phyloP scores from a whole-genome alignment of 345 rosid species.

The Populus euphratica region DNA sequence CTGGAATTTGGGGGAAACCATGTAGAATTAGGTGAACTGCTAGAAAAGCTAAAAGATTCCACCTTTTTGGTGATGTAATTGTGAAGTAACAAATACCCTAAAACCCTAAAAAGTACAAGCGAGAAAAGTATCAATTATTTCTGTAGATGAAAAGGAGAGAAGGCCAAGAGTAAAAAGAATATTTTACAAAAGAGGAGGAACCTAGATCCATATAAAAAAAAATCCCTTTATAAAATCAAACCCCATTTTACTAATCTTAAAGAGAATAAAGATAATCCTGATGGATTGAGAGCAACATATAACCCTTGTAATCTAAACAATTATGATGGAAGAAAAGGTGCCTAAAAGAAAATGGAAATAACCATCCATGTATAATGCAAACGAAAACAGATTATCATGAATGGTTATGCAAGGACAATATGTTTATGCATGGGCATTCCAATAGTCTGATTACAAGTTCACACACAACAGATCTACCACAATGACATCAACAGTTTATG shows the following conservation, averaged over 20 bases:
- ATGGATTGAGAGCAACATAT: slow-evolving; percentile 1
- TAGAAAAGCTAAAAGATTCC: slow-evolving; percentile 10
- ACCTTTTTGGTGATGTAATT: neutral
- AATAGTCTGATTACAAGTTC: neutral
- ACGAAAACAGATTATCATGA: neutral
- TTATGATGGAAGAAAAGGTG: neutral
- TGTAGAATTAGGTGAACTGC: neutral
- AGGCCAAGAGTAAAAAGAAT: slow-evolving; percentile 30
- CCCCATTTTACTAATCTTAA: neutral
- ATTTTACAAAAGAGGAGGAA: slow-evolving; percentile 12
- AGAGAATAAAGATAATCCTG: neutral
- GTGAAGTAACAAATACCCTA: slow-evolving; percentile 37
- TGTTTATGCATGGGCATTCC: neutral
- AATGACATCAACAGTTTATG: neutral
- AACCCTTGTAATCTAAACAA: neutral
- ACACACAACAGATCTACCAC: neutral
- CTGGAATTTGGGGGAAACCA: slow-evolving; percentile 1
- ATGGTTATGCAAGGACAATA: neutral
- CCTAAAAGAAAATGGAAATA: neutral
- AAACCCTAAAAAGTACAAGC: slow-evolving; percentile 34
- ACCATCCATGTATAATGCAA: neutral
- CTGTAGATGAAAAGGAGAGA: slow-evolving; percentile 12
- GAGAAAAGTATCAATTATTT: neutral
- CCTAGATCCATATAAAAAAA: slow-evolving; percentile 5
- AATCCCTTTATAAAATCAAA: neutral